phyloP scores from a whole-genome alignment of 768 basidiomycete genomes.

The Phylloporus scabripes region DNA sequence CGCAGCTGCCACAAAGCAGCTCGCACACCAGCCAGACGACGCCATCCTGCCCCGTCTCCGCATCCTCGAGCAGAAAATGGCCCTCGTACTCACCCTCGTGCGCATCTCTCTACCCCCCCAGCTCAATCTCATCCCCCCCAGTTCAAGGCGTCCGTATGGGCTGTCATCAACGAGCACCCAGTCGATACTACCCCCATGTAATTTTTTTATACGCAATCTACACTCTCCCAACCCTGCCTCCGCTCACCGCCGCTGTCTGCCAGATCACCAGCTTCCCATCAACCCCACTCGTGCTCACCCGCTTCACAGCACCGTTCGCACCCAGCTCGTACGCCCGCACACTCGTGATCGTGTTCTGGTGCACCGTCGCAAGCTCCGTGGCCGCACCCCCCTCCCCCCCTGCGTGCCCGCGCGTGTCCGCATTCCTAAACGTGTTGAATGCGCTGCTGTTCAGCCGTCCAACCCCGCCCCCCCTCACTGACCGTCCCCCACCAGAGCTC shows the following conservation, averaged over 20 bases:
- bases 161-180: conserved; percentile 75
- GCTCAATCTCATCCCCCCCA: conserved; percentile 26
- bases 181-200: conserved; percentile 19
- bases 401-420: conserved; percentile 65
- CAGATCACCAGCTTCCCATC: conserved; percentile 93
- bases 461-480: conserved; percentile 39
- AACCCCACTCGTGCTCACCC: conserved; percentile 87
- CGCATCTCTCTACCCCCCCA: not conserved
- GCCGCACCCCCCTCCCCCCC: conserved; percentile 38
- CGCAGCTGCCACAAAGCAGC: conserved; percentile 56
- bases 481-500: conserved; percentile 35
- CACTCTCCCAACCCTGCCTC: conserved; percentile 29
- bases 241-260: conserved; percentile 60
- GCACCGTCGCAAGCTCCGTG: conserved; percentile 82
- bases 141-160: conserved; percentile 98
- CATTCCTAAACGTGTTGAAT: conserved; percentile 90
- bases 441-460: conserved; percentile 90
- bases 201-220: conserved; percentile 23
- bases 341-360: conserved; percentile 98
- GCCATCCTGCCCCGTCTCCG: conserved; percentile 70
- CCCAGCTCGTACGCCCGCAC: conserved; percentile 67
- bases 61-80: conserved; percentile 89
- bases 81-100: conserved; percentile 88
- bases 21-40: conserved; percentile 75
- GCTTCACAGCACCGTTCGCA: conserved; percentile 50